Evolutionary conservation across 768 basidiomycete species (phyloP).

Genomic region (Auricularia auricula-judae): DNA sequence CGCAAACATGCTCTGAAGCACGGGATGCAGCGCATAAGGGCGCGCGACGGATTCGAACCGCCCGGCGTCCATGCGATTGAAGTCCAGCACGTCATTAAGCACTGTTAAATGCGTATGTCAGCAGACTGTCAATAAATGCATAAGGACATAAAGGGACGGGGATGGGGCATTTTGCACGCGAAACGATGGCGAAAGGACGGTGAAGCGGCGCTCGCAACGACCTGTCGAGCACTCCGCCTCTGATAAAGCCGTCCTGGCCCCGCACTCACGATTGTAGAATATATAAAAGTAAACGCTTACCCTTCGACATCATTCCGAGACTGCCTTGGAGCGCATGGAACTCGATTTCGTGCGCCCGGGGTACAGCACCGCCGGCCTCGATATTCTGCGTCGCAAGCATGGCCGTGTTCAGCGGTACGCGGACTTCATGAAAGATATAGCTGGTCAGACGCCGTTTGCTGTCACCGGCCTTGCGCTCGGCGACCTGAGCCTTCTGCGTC

Average conservation of each 20-base stretch:
- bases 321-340: slow-evolving; percentile 77
- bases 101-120: slow-evolving; percentile 25
- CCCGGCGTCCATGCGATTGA: slow-evolving; percentile 81
- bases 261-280: too few relatives aligned
- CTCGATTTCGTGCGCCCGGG: slow-evolving; percentile 72
- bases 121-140: too few relatives aligned
- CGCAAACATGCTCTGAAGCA: slow-evolving; percentile 7
- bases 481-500: slow-evolving; percentile 48
- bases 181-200: too few relatives aligned
- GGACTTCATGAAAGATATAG: slow-evolving; percentile 39
- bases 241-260: slow-evolving; percentile 1
- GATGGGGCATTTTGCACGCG: too few relatives aligned
- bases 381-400: slow-evolving; percentile 88
- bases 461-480: slow-evolving; percentile 62
- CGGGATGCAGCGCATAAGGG: slow-evolving; percentile 3
- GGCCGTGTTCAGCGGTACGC: slow-evolving; percentile 72
- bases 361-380: slow-evolving; percentile 64
- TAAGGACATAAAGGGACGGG: too few relatives aligned
- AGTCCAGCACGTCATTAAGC: slow-evolving; percentile 71
- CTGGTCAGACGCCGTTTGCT: slow-evolving; percentile 66
- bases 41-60: slow-evolving; percentile 49
- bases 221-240: slow-evolving; percentile 4
- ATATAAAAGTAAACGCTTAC: slow-evolving; percentile 20
- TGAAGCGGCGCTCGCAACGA: too few relatives aligned
- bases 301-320: slow-evolving; percentile 83